These are phyloP conservation scores for Penicillium antarcticum DNA, from an alignment of 495 filamentous ascomycete species.

Conservation along the genomic window DNA sequence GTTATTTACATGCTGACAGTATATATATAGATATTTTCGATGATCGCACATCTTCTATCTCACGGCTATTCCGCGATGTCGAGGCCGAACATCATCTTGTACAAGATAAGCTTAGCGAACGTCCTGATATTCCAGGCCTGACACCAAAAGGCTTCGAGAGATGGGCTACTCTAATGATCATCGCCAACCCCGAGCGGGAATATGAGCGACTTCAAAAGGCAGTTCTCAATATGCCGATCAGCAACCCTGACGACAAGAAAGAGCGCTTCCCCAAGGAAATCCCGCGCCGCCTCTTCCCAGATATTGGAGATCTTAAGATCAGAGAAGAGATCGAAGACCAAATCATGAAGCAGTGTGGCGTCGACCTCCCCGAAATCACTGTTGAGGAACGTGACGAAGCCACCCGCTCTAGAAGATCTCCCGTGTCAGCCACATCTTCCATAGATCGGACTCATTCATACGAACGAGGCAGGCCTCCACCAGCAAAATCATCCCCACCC, in stretches of 20 bases:
- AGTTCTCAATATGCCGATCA: constrained; percentile 71
- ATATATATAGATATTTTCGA: constrained; percentile 46
- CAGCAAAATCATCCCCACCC: constrained; percentile 15
- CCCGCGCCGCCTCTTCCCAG: constrained; percentile 68
- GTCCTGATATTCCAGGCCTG: constrained; percentile 70
- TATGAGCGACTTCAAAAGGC: constrained; percentile 70
- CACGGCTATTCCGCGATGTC: constrained; percentile 71
- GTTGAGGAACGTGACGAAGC: constrained; percentile 36
- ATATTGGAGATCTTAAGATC: constrained; percentile 30
- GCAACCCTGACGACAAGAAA: constrained; percentile 64
- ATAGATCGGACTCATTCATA: constrained; percentile 26
- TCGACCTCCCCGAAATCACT: constrained; percentile 45
- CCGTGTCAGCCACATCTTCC: constrained; percentile 15
- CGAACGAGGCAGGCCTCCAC: constrained; percentile 53
- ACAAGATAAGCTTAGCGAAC: constrained; percentile 54
- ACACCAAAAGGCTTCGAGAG: constrained; percentile 76
- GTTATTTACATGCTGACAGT: constrained; percentile 7
- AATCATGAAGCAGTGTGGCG: constrained; percentile 45
- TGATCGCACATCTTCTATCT: constrained; percentile 55
- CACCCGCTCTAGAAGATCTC: constrained; percentile 14
- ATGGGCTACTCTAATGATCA: constrained; percentile 74
- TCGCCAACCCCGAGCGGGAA: constrained; percentile 76
- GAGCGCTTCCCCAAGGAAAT: constrained; percentile 81
- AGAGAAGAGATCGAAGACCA: constrained; percentile 42
- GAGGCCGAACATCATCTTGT: constrained; percentile 79